Conservation (phyloP, 257 asterid genomes). For the Nicotiana sylvestris region DNA sequence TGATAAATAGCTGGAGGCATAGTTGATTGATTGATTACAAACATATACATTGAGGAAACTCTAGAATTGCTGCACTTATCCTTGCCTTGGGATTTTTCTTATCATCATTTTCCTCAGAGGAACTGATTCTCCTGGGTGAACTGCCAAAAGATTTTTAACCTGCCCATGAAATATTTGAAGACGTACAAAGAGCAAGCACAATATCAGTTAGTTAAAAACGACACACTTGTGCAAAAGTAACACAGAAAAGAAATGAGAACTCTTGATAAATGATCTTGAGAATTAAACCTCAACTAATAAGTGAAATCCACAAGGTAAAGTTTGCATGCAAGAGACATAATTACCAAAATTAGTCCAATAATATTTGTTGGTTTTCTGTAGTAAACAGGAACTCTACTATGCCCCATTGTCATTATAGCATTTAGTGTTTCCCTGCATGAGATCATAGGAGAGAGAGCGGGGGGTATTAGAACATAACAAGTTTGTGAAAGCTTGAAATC, state of each 20-base stretch:
- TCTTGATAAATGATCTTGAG: neutral
- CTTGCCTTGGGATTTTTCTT: conserved; percentile 86
- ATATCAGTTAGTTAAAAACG: neutral
- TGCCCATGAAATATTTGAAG: conserved; percentile 19
- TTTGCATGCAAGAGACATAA: conserved; percentile 9
- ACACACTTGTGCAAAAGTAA: neutral
- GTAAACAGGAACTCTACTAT: conserved; percentile 92
- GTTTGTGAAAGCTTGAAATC: neutral
- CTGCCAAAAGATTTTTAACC: conserved; percentile 95
- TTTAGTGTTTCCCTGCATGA: conserved; percentile 77
- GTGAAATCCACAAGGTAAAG: conserved; percentile 3
- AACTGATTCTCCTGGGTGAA: conserved; percentile 74
- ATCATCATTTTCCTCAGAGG: conserved; percentile 86
- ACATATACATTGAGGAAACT: neutral
- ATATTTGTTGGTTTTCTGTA: conserved; percentile 65
- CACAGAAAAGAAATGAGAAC: conserved; percentile 1
- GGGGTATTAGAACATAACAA: neutral
- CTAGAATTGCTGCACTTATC: conserved; percentile 12
- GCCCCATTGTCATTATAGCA: conserved; percentile 95
- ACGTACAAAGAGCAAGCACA: neutral
- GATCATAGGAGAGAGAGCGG: neutral
- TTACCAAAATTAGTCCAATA: conserved; percentile 91
- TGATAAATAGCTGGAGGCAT: neutral
- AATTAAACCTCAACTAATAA: neutral
- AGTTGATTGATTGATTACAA: neutral